Evolutionary conservation across 2,329 filamentous ascomycete species (phyloP), one percentile per base, ranked within the genome.

Genomic region (Claviceps sp.): DNA sequence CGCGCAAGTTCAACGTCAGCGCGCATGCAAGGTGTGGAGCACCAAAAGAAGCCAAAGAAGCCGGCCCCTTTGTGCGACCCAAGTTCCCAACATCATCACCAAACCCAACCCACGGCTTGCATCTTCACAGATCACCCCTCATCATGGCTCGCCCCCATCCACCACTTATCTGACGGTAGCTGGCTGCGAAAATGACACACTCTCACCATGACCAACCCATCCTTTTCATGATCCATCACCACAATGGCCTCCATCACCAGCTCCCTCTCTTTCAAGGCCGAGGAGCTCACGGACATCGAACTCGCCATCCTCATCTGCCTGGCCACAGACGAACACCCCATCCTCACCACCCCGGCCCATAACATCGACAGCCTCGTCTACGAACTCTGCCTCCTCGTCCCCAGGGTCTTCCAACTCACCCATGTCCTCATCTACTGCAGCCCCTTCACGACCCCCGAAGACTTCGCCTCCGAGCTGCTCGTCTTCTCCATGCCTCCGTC

Each of bases 231-330:
- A n/a, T 8, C 4, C 14, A 11, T 16, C 37, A n/a, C 14, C 37
- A 41, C 20, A 38, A 52, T 49, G 46, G 41, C 47, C 11, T 46
- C 52, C 18, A 26, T 43, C 47, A 45, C 89, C 56, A 8, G 9
- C 30, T 30, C 30, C 30, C 30, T 30, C 71, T 84, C 55, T 73
- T 78, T 78, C 56, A 85, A 84, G 66, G 78, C 94, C 60, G 85
- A 90, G 62, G 77, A 81, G 59, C 75, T 97, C 56, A 86, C 84
- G 62, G 90, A 96, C 70, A 76, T 96, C 42, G 90, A 96, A 69
- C 79, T 97, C 54, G 93, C 91, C 24, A 72, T 86, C 14, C 76
- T 97, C 42, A 78, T 96, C 49, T 90, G 85, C 63, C 78, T 97
- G 50, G 76, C 89, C 56, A 82, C 84, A 54, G 78, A 84, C 58